Percentiles rank a stretch among this genome's conserved stretches.
These are phyloP conservation scores for Amanita molliuscula DNA, from an alignment of 768 basidiomycete genomes.

Conservation along the genomic window DNA sequence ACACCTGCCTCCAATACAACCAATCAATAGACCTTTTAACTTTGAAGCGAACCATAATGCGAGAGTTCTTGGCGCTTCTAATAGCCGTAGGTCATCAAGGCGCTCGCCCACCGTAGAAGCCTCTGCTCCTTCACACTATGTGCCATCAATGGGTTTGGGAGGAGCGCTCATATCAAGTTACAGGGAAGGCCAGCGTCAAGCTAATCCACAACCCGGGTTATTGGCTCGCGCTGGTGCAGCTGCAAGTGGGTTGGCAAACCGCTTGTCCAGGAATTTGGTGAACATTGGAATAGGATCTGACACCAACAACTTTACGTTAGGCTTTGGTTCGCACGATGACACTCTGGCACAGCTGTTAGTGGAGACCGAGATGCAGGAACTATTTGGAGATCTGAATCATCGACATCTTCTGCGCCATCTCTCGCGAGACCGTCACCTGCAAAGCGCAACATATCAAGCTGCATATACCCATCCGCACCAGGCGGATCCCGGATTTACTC, in stretches of 20 bases:
- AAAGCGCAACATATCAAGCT: conserved; percentile 36
- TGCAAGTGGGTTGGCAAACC: conserved; percentile 7
- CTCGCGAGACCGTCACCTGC: conserved; percentile 7
- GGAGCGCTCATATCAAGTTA: conserved; percentile 45
- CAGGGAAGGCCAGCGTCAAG: conserved; percentile 11
- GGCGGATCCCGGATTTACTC: conserved; percentile 54
- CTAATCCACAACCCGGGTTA: conserved; percentile 11
- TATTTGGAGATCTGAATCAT: conserved; percentile 2
- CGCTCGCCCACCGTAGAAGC: conserved; percentile 16
- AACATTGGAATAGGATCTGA: conserved; percentile 3
- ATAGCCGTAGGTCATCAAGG: conserved; percentile 11
- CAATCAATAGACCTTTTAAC: conserved; percentile 39
- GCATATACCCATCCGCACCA: conserved; percentile 56
- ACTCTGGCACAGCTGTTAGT: conserved; percentile 8
- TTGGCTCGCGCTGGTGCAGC: conserved; percentile 8
- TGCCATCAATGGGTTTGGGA: conserved; percentile 54
- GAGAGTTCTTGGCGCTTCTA: conserved; percentile 3
- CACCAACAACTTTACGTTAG: not conserved
- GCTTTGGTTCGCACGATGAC: conserved; percentile 7
- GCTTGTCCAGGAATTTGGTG: conserved; percentile 1
- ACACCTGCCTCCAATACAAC: conserved; percentile 34
- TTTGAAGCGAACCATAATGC: conserved; percentile 30
- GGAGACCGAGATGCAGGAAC: conserved; percentile 6
- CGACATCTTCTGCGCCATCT: conserved; percentile 5
- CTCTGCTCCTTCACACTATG: conserved; percentile 40